Evolutionary conservation across 305 asterid species (phyloP).

Genomic region (Fraxinus xanthoxyloides): DNA sequence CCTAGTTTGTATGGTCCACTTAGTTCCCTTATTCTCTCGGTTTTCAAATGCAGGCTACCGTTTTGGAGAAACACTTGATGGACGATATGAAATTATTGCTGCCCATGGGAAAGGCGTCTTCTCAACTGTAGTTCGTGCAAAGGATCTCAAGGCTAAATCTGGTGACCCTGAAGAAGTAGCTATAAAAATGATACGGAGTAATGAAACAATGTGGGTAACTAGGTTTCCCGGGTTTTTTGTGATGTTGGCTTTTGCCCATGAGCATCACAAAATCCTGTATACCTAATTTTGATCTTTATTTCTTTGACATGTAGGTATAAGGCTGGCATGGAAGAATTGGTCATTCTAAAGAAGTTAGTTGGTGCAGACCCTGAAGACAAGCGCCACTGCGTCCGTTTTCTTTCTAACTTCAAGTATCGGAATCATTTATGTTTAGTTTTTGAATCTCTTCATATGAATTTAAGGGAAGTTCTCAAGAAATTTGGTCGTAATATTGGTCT

Average conservation of each 20-base stretch:
- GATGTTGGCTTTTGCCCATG: background rate
- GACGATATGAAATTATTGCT: constrained; percentile 88
- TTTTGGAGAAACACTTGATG: constrained; percentile 90
- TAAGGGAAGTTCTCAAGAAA: constrained; percentile 96
- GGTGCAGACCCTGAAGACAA: constrained; percentile 95
- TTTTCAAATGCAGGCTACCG: constrained; percentile 63
- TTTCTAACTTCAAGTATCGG: constrained; percentile 94
- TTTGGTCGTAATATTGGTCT: constrained; percentile 99
- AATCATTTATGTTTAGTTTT: constrained; percentile 99
- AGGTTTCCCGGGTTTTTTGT: constrained; percentile 7
- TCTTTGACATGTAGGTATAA: constrained; percentile 62
- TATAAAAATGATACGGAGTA: constrained; percentile 86
- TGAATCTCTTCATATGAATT: constrained; percentile 99
- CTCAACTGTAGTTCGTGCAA: constrained; percentile 95
- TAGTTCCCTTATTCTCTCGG: background rate
- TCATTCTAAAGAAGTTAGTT: constrained; percentile 85
- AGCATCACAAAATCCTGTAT: background rate
- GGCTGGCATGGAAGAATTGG: constrained; percentile 95
- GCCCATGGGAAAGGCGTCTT: constrained; percentile 99
- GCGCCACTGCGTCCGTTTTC: constrained; percentile 95
- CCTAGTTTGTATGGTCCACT: background rate
- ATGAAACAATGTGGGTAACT: constrained; percentile 73
- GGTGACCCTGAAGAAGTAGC: constrained; percentile 92
- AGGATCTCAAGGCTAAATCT: constrained; percentile 77
- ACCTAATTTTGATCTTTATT: background rate